Percentiles rank a stretch among this genome's conserved stretches.
Evolutionary conservation across 1,139 yeast species (phyloP).

Genomic region (Blastobotrys capitulatus): DNA sequence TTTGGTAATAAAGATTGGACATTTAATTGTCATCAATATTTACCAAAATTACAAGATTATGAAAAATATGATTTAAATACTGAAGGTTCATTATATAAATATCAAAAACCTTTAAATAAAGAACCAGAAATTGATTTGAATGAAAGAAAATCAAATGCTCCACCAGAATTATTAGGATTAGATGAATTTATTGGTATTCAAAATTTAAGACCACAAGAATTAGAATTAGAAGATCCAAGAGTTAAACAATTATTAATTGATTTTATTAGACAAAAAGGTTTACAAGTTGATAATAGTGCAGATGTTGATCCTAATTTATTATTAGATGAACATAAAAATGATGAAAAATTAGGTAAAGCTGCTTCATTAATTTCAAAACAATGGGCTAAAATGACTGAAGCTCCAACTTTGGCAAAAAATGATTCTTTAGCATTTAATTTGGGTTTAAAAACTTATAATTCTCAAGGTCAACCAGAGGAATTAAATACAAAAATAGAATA

Average conservation of each 20-base stretch:
- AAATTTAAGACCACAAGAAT: conserved; percentile 13
- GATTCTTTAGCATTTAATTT: conserved; percentile 4
- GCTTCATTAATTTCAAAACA: conserved; percentile 15
- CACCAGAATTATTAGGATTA: not conserved
- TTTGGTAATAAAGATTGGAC: conserved; percentile 25
- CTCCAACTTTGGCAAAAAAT: conserved; percentile 14
- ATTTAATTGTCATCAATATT: conserved; percentile 23
- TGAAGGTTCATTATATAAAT: conserved; percentile 7
- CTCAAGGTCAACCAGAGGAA: not conserved
- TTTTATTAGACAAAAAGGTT: conserved; percentile 12
- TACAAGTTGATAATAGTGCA: conserved; percentile 13
- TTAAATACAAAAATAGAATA: no score
- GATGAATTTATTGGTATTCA: conserved; percentile 7
- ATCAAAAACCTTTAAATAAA: not conserved
- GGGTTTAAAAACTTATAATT: conserved; percentile 1
- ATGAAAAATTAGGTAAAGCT: conserved; percentile 1
- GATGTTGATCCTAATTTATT: not conserved
- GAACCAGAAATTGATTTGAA: conserved; percentile 1
- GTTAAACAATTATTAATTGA: conserved; percentile 16
- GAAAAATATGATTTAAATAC: conserved; percentile 15
- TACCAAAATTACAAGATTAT: conserved; percentile 11
- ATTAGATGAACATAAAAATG: not conserved
- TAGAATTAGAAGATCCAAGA: conserved; percentile 14
- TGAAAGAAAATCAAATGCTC: not conserved
- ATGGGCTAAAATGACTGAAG: conserved; percentile 21